A percentile compares a stretch with the other conserved stretches of the same genome.
Conservation (phyloP, 768 basidiomycete genomes). For the Suillus alpinus region DNA sequence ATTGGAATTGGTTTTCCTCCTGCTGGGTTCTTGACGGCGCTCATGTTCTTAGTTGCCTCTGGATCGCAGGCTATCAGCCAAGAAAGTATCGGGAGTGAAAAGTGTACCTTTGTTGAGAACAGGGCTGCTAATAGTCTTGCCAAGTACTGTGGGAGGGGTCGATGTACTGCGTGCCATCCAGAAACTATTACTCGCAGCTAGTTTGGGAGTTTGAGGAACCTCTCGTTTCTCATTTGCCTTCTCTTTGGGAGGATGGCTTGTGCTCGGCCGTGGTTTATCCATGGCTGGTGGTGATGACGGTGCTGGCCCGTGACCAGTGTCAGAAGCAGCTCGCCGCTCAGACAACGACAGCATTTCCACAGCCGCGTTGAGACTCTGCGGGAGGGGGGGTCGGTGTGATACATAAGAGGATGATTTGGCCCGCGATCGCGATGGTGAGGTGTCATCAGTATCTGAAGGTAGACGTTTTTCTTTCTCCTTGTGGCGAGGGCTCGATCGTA, state of each 20-base stretch:
- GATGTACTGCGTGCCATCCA: slow-evolving; percentile 35
- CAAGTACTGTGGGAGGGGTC: slow-evolving; percentile 46
- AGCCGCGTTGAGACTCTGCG: slow-evolving; percentile 72
- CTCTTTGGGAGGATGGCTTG: slow-evolving; percentile 19
- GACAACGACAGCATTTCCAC: slow-evolving; percentile 54
- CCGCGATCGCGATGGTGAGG: slow-evolving; percentile 44
- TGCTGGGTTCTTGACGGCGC: slow-evolving; percentile 66
- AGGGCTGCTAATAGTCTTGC: slow-evolving; percentile 67
- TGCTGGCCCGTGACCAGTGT: slow-evolving; percentile 21
- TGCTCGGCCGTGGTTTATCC: slow-evolving; percentile 30
- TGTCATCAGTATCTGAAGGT: slow-evolving; percentile 32
- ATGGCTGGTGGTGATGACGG: slow-evolving; percentile 18
- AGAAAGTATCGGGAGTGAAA: not conserved
- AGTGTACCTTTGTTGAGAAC: slow-evolving; percentile 66
- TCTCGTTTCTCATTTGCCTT: slow-evolving; percentile 31
- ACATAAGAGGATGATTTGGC: slow-evolving; percentile 56
- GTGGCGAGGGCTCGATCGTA: slow-evolving; percentile 19
- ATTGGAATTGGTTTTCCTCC: slow-evolving; percentile 64
- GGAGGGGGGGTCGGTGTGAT: slow-evolving; percentile 51
- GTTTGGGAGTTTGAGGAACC: slow-evolving; percentile 43
- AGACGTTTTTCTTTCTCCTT: slow-evolving; percentile 34
- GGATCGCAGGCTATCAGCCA: slow-evolving; percentile 1
- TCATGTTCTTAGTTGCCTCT: slow-evolving; percentile 72
- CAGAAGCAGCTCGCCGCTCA: slow-evolving; percentile 28
- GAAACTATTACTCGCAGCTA: slow-evolving; percentile 32